Percentiles rank a stretch among this genome's conserved stretches.
phyloP scores from a whole-genome alignment of 192 early-diverging fungal species.

The Umbelopsis isabellina region DNA sequence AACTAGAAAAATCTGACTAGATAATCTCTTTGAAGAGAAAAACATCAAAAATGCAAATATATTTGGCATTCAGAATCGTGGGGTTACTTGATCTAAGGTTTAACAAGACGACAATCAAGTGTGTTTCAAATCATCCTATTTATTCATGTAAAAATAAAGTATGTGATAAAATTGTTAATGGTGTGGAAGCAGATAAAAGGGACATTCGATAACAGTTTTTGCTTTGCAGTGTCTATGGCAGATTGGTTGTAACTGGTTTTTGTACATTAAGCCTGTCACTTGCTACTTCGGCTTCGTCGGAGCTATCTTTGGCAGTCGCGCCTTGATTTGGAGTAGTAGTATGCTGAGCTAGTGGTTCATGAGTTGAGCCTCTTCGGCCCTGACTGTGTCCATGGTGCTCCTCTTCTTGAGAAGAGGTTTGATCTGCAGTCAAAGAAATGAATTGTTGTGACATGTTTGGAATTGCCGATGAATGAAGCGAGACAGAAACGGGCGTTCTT shows the following conservation, averaged over 20 bases:
- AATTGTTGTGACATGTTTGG: background rate
- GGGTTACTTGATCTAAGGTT: no score
- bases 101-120: no score
- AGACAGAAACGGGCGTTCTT: no score
- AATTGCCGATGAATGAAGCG: background rate
- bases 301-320: background rate
- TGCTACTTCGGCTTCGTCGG: background rate
- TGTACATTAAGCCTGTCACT: no score
- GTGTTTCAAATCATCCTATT: no score
- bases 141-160: no score
- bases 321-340: no score
- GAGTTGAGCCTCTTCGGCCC: constrained; percentile 1
- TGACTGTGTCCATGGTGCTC: background rate
- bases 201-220: background rate
- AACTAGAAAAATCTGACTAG: no score
- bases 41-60: no score
- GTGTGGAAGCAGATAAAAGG: background rate
- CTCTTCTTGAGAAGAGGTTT: constrained; percentile 3
- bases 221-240: background rate
- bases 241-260: background rate
- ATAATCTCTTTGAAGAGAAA: no score
- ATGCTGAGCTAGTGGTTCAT: background rate
- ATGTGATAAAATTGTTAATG: background rate
- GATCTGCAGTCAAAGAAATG: constrained; percentile 1
- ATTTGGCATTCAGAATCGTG: no score